Base-by-base conservation (phyloP, 139 green algal genomes). In the Micromonas commoda region DNA sequence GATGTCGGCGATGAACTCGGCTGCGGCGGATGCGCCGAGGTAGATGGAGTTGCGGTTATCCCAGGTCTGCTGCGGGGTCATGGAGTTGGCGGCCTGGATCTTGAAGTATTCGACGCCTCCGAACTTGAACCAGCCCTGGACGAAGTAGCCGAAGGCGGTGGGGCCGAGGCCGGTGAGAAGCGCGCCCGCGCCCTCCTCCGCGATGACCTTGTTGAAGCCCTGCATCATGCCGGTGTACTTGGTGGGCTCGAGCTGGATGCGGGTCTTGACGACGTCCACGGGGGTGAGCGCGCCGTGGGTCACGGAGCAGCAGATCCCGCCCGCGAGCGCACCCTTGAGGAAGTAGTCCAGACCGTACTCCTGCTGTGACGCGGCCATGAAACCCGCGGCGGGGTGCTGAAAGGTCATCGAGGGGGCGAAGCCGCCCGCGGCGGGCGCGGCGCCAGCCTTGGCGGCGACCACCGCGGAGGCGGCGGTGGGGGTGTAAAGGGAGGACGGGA, bases 201-300 rank as follows among this genome's bases (percentile, higher is more conserved):
- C 54, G 69, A 77, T 72, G 2, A 89, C 33, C 69, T 82, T 79
- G 24, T 60, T n/a, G 61, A 87, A 87, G 29, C 85, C 82, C 9
- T 64, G 69, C 16, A 73, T 71, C 31, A 89, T 89, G 32, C 39
- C 54, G 33, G 73, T 83, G 80, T 87, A 88, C 82, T 87, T 85
- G 23, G 26, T 60, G 21, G 84, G 82, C 21, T 86, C 79, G 34
- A 83, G 71, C 77, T 89, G 85, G 82, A 89, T 89, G 82, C 84
- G 84, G 64, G 79, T 86, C 79, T 89, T 89, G 29, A 89, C 85
- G 13, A 89, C 83, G 64, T 89, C 85, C 20, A 89, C 69, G 28
- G 85, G 85, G 28, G 85, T 89, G 28, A 89, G 57, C n/a, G 73
- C 82, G 53, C 79, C 85, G 77, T 89, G 85, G 23, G 85, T 89